Conservation (phyloP, 495 filamentous ascomycete genomes). For the Trichoderma reesei region DNA sequence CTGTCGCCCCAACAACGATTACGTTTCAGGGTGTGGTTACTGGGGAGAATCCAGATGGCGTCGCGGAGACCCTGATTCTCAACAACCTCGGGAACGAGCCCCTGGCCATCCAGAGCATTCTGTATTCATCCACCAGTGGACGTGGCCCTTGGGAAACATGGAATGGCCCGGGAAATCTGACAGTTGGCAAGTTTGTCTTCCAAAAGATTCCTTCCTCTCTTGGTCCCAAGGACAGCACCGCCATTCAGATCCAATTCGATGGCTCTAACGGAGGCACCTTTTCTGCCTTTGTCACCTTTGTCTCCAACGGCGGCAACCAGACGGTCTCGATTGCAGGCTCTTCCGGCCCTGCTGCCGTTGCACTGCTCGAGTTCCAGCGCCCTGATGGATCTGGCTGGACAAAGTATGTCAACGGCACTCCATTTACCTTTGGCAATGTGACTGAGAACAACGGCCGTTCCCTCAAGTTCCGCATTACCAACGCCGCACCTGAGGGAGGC, state of each 20-base stretch:
- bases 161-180: constrained; percentile 25
- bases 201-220: constrained; percentile 28
- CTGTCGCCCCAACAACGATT: constrained; percentile 25
- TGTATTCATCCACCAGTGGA: constrained; percentile 23
- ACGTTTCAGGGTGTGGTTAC: constrained; percentile 34
- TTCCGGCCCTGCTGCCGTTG: constrained; percentile 30
- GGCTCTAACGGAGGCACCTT: constrained; percentile 29
- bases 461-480: constrained; percentile 34
- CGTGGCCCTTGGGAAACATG: constrained; percentile 16
- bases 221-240: constrained; percentile 18
- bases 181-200: constrained; percentile 31
- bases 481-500: constrained; percentile 26
- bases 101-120: constrained; percentile 26
- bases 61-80: constrained; percentile 22
- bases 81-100: constrained; percentile 26
- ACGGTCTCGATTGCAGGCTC: constrained; percentile 30
- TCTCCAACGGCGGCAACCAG: constrained; percentile 32
- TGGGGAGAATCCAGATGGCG: constrained; percentile 17
- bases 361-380: constrained; percentile 37
- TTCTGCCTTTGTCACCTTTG: constrained; percentile 29
- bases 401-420: constrained; percentile 23
- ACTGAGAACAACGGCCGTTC: constrained; percentile 27
- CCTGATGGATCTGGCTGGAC: constrained; percentile 36
- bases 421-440: constrained; percentile 39
- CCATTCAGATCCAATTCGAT: constrained; percentile 32